These are phyloP conservation scores for Aplosporella prunicola DNA, from an alignment of 2,329 filamentous ascomycete species.

Conservation along the genomic window DNA sequence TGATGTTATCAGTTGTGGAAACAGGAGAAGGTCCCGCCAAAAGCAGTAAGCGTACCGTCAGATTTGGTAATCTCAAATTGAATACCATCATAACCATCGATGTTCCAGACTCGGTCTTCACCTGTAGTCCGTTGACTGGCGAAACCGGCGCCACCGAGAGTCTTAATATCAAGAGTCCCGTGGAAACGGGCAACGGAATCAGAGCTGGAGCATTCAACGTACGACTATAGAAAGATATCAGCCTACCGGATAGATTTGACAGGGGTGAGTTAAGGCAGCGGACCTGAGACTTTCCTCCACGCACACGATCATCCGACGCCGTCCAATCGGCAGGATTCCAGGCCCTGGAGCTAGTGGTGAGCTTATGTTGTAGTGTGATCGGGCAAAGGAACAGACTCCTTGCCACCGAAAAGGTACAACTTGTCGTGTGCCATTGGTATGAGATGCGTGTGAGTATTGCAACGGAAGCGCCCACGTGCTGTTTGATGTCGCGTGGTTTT, in stretches of 20 bases:
- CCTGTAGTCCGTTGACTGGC: slow-evolving; percentile 62
- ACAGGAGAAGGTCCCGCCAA: background rate
- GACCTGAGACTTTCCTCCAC: slow-evolving; percentile 58
- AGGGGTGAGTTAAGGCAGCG: background rate
- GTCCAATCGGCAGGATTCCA: slow-evolving; percentile 57
- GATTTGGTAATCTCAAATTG: slow-evolving; percentile 42
- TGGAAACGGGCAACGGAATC: slow-evolving; percentile 45
- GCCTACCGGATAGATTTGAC: background rate
- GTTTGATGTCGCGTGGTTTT: background rate
- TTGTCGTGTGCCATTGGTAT: slow-evolving; percentile 1
- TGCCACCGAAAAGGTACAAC: slow-evolving; percentile 7
- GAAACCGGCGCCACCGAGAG: slow-evolving; percentile 73
- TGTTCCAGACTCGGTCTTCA: slow-evolving; percentile 51
- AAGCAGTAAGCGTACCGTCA: slow-evolving; percentile 36
- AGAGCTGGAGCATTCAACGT: slow-evolving; percentile 31
- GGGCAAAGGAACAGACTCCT: background rate
- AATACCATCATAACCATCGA: slow-evolving; percentile 54
- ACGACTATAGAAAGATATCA: slow-evolving; percentile 32
- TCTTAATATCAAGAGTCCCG: slow-evolving; percentile 61
- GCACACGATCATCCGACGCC: slow-evolving; percentile 65
- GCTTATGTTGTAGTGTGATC: background rate
- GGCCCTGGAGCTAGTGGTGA: slow-evolving; percentile 31
- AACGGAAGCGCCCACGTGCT: too few relatives aligned
- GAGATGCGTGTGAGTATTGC: background rate
- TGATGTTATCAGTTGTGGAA: background rate